phyloP scores from a whole-genome alignment of 495 filamentous ascomycete genomes.

The Penicillium cataractarum region DNA sequence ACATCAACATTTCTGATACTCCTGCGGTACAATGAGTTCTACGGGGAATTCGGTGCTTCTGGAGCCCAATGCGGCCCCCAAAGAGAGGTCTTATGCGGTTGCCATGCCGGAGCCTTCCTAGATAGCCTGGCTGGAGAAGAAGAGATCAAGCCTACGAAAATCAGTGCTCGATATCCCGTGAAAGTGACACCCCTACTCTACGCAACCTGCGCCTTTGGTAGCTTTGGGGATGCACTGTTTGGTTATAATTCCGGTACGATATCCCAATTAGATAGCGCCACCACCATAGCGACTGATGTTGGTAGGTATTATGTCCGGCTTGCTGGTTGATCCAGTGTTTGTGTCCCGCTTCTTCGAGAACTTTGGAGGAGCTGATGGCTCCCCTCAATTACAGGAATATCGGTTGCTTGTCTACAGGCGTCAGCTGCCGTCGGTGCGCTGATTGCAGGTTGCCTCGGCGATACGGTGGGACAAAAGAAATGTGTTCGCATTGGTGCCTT shows the following conservation, averaged over 20 bases:
- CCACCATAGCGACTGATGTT: neutral
- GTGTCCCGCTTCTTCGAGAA: neutral
- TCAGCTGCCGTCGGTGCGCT: neutral
- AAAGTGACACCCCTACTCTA: neutral
- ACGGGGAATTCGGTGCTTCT: neutral
- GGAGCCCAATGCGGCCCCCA: neutral
- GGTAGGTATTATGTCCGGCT: neutral
- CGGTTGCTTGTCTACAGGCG: neutral
- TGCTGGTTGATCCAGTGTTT: neutral
- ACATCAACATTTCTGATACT: neutral
- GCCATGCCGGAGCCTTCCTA: neutral
- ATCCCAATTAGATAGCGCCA: neutral
- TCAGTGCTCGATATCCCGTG: neutral
- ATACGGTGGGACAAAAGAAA: conserved; percentile 37
- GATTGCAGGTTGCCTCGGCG: conserved; percentile 29
- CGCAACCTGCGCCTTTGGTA: neutral
- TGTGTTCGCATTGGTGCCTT: conserved; percentile 36
- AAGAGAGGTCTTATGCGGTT: neutral
- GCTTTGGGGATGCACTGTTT: neutral
- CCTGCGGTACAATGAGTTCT: neutral
- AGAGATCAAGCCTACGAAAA: neutral
- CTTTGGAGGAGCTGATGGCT: neutral
- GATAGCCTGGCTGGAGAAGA: conserved; percentile 1
- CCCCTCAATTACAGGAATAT: neutral
- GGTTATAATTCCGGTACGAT: neutral